Evolutionary conservation across 208 protist species (phyloP), one percentile per base, ranked within the genome.

Genomic region (Wallacemonas sp.): DNA sequence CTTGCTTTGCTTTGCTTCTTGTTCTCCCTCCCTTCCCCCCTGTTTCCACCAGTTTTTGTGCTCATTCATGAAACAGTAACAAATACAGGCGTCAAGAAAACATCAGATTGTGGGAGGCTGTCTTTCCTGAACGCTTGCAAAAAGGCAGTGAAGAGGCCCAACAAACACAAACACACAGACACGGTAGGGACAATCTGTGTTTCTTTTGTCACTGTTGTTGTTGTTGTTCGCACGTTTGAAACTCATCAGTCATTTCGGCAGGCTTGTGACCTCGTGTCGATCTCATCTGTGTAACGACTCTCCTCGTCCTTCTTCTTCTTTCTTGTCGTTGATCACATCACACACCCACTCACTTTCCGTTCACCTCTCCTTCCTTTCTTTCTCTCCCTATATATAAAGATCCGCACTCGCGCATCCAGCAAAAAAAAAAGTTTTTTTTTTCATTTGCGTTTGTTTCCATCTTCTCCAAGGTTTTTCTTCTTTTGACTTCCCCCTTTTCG

Each of bases 351-450:
- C 36, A 41, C 36, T 58, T 58, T 58, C 14, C 27, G 8, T 58
- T 58, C 6, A 26, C 6, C 30, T 58, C 24, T 34, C 30, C 19
- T 68, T 58, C 62, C 6, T 68, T 58, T 43, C 47, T 26, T 56
- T 23, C 8, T 58, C 6, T 58, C 30, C 17, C n/a, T 57, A 21
- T 24, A 3, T 49, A 33, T 48, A 34, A 38, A n/a, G n/a, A 65
- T 34, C n/a, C 16, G 2, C 44, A 49, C 9, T 5, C 17, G 6
- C 6, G 19, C n/a, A 49, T 14, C 44, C 4, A 49, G 19, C 9
- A 49, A 49, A 14, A 49, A 49, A 14, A 49, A 49, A 49, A 49
- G 5, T 5, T 23, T 14, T 6, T 6, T 14, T 17, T 41, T 17
- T 41, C 6, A n/a, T n/a, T n/a, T n/a, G n/a, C n/a, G n/a, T n/a